Evolutionary conservation across 345 rosid genomes (phyloP).

Genomic region (Aquilaria sinensis): DNA sequence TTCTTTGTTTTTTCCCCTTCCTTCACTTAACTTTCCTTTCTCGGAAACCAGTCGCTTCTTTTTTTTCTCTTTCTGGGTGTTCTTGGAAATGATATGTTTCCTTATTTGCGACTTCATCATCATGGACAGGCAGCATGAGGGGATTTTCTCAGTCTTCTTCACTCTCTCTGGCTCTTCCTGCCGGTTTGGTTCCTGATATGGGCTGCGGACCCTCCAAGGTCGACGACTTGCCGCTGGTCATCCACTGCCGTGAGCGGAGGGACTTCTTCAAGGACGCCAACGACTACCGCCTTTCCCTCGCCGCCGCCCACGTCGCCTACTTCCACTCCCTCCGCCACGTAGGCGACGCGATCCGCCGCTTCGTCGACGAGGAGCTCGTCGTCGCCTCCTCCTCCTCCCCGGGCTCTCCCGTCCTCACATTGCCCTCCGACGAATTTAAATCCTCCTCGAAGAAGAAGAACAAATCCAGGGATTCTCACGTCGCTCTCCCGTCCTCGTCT

Average conservation of each 20-base stretch:
- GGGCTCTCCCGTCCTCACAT: constrained; percentile 69
- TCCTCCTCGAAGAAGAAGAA: constrained; percentile 16
- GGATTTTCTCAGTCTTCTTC: constrained; percentile 1
- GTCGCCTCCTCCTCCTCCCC: constrained; percentile 40
- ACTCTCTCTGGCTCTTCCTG: not conserved
- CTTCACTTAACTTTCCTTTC: constrained; percentile 9
- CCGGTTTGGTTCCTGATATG: constrained; percentile 27
- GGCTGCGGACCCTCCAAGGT: constrained; percentile 94
- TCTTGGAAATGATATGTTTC: constrained; percentile 22
- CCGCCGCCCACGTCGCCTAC: constrained; percentile 81
- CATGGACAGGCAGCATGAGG: constrained; percentile 20
- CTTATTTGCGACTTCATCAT: constrained; percentile 5
- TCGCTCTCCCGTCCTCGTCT: constrained; percentile 33
- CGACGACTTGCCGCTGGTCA: constrained; percentile 67
- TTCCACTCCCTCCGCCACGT: constrained; percentile 62
- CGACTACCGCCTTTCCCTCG: constrained; percentile 66
- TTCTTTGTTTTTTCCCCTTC: constrained; percentile 2
- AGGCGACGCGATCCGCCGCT: constrained; percentile 72
- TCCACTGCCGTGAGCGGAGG: constrained; percentile 72
- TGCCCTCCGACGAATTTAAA: constrained; percentile 73
- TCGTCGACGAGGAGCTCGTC: constrained; percentile 80
- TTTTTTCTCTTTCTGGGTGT: constrained; percentile 15
- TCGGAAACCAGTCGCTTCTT: not conserved
- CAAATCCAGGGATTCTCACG: constrained; percentile 9
- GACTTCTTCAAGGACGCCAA: constrained; percentile 64